Evolutionary conservation across 768 basidiomycete genomes (phyloP), one percentile per base, ranked within the genome.

Genomic region (Serendipita sp.): DNA sequence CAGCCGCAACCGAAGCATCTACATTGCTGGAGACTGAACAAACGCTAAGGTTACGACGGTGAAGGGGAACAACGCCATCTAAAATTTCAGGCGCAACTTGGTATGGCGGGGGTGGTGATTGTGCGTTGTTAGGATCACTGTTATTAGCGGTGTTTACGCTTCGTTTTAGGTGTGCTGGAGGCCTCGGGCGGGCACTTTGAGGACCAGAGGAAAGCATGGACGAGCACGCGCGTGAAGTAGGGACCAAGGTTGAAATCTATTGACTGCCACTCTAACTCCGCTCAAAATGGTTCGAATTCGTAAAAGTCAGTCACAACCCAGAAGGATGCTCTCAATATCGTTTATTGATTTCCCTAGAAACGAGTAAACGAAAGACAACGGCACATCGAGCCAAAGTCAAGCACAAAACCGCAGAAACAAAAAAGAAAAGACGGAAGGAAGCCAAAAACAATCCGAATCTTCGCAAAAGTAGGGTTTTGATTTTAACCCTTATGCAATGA

Each of bases 361-460:
- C 92, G 11, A 88, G 86, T 69, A 94, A 85, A 73, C 82, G 93
- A 31, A 77, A 79, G 23, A 81, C 82, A n/a, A 87, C 83, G 44
- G 79, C 86, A 68, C 81, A 88, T 65, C 83, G 90, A 29, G 79
- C 80, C 53, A 90, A 80, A 69, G 78, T 91, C 69, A 80, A 81
- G 70, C 80, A 85, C 70, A 91, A 93, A 74, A 81, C 83, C 45
- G 75, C 81, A 31, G 92, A 92, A 72, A 82, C 82, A 67, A 79
- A 78, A 71, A 87, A 84, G 76, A 95, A 95, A 77, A 76, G 76
- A 60, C 80, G 79, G 70, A 91, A 85, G 72, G 79, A 78, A 45
- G 80, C 81, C 13, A 91, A 90, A 76, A 89, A 85, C 72, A 87
- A 87, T 74, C 75, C 80, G 27, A 81, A 89, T 64, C 94, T 92